phyloP scores from a whole-genome alignment of 1,284 basidiomycete genomes.

The Rhodotorula sp. region DNA sequence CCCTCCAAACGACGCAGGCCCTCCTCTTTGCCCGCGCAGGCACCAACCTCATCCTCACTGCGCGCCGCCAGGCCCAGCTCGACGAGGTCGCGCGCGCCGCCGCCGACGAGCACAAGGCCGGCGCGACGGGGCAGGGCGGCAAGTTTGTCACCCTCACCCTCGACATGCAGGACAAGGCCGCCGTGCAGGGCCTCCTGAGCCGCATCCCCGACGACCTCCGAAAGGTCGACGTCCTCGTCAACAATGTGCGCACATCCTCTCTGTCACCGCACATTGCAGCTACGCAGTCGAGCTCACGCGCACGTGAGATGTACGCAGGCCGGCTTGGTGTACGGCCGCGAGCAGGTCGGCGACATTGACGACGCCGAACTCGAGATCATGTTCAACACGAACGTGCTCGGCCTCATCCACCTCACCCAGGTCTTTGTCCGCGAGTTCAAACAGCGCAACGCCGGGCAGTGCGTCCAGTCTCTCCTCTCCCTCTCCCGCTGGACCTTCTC shows the following conservation, averaged over 20 bases:
- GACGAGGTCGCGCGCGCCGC: constrained; percentile 56
- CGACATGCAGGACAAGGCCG: constrained; percentile 71
- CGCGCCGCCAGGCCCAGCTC: constrained; percentile 51
- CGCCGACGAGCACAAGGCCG: constrained; percentile 66
- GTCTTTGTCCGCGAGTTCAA: constrained; percentile 82
- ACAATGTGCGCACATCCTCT: constrained; percentile 77
- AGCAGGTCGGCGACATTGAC: constrained; percentile 75
- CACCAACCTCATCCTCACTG: constrained; percentile 54
- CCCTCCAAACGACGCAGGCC: constrained; percentile 51
- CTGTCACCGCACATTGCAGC: too few species aligned
- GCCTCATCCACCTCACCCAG: constrained; percentile 65
- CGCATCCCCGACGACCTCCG: constrained; percentile 62
- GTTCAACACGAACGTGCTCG: constrained; percentile 78
- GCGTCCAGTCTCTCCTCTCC: not conserved
- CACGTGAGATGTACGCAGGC: too few species aligned
- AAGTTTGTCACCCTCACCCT: constrained; percentile 66
- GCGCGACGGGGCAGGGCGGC: constrained; percentile 67
- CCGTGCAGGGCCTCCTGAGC: constrained; percentile 66
- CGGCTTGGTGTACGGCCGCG: constrained; percentile 76
- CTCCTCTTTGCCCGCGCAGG: constrained; percentile 70
- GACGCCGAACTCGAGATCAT: constrained; percentile 58
- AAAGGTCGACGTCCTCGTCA: constrained; percentile 72
- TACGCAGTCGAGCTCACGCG: too few species aligned
- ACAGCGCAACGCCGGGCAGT: constrained; percentile 75
- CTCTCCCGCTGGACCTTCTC: not conserved